These are phyloP conservation scores for Macadamia integrifolia DNA, from an alignment of 164 flowering plant species.

Conservation along the genomic window DNA sequence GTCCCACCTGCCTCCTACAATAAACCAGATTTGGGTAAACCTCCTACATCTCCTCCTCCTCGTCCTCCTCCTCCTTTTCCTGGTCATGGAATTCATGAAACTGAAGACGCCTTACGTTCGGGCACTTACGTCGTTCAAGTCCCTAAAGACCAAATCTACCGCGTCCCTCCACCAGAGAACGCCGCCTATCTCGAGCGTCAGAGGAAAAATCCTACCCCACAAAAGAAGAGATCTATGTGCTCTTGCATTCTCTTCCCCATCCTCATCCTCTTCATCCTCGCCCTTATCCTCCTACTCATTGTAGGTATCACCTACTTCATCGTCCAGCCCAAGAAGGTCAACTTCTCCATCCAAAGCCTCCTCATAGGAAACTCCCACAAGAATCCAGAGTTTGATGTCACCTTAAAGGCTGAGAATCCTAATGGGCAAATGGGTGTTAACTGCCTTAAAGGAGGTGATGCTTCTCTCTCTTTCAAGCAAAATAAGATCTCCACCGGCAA, in stretches of 20 bases:
- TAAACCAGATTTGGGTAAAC: not conserved
- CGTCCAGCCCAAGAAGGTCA: conserved; percentile 24
- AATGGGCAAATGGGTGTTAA: conserved; percentile 19
- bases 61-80: too few relatives aligned
- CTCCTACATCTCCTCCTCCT: not conserved
- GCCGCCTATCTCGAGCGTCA: conserved; percentile 37
- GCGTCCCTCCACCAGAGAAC: conserved; percentile 66
- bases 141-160: conserved; percentile 68
- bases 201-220: conserved; percentile 5
- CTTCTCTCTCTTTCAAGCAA: conserved; percentile 23
- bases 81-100: too few relatives aligned
- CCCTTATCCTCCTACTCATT: conserved; percentile 16
- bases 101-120: not conserved
- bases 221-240: conserved; percentile 1
- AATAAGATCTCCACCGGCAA: conserved; percentile 30
- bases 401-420: conserved; percentile 23
- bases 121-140: conserved; percentile 58
- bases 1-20: conserved; percentile 15
- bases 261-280: conserved; percentile 13
- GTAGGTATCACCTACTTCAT: conserved; percentile 9
- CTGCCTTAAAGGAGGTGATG: conserved; percentile 30
- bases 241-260: conserved; percentile 10
- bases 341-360: conserved; percentile 24
- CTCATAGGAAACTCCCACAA: conserved; percentile 1
- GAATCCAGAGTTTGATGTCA: conserved; percentile 16